Conservation (phyloP, 371 early-diverging fungal genomes). For the Mortierella sp. region DNA sequence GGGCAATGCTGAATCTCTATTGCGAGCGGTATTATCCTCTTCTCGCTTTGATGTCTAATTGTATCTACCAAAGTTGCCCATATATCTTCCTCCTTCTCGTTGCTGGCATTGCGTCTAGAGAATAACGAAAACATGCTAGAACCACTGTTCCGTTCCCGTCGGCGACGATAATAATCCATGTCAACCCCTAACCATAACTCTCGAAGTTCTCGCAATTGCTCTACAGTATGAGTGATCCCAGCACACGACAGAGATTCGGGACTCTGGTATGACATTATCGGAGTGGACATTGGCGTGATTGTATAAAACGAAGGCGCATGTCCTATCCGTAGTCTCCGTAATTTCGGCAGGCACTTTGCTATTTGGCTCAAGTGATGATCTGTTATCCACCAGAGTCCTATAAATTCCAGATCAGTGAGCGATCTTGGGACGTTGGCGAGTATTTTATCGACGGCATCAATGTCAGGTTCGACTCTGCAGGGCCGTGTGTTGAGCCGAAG, state of each 20-base stretch:
- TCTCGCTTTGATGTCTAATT: neutral
- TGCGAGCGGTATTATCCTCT: conserved; percentile 12
- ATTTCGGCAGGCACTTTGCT: neutral
- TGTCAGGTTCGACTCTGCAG: conserved; percentile 2
- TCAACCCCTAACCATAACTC: conserved; percentile 16
- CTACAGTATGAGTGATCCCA: conserved; percentile 12
- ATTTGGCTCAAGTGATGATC: conserved; percentile 14
- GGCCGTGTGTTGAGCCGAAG: conserved; percentile 18
- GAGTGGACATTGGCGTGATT: neutral
- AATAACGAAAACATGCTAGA: neutral
- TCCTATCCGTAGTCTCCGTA: conserved; percentile 12
- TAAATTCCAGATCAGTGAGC: conserved; percentile 17
- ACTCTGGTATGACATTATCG: neutral
- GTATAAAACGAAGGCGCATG: conserved; percentile 10
- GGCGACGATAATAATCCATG: conserved; percentile 5
- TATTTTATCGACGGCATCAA: neutral
- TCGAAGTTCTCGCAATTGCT: conserved; percentile 12
- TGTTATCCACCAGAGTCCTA: conserved; percentile 19
- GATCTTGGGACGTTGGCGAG: conserved; percentile 1
- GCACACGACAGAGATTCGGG: neutral
- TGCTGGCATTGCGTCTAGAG: neutral
- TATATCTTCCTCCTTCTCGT: neutral
- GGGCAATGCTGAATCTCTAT: conserved; percentile 20
- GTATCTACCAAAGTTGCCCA: neutral
- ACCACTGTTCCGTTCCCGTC: neutral